Percentiles rank a stretch among this genome's conserved stretches.
These are phyloP conservation scores for Casuarina cunninghamiana DNA, from an alignment of 306 rosid genomes.

Conservation along the genomic window DNA sequence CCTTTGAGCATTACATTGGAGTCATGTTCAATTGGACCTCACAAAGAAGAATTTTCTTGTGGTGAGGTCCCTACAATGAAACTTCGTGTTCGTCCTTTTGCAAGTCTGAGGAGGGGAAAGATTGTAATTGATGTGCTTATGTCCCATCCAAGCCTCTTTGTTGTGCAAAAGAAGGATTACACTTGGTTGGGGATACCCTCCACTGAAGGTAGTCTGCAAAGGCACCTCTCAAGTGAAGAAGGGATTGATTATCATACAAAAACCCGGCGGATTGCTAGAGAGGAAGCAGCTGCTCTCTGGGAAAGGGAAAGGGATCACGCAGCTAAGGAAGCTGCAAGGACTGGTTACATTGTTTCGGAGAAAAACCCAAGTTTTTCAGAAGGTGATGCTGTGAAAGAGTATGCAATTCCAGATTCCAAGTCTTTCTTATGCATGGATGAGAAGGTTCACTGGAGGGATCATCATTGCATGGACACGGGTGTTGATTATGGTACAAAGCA, in stretches of 20 bases:
- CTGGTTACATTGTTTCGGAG: conserved; percentile 66
- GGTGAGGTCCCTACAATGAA: conserved; percentile 78
- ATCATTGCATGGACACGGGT: conserved; percentile 72
- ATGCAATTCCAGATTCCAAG: conserved; percentile 31
- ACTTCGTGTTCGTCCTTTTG: conserved; percentile 67
- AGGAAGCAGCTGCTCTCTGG: conserved; percentile 52
- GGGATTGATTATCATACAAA: conserved; percentile 76
- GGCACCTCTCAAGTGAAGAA: conserved; percentile 62
- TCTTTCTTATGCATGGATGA: conserved; percentile 61
- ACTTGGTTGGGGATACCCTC: conserved; percentile 87
- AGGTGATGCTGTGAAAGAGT: conserved; percentile 44
- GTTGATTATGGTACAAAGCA: conserved; percentile 76
- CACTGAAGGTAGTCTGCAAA: conserved; percentile 40
- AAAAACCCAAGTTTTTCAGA: conserved; percentile 36
- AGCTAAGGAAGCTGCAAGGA: conserved; percentile 74
- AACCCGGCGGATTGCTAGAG: conserved; percentile 67
- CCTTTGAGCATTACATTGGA: conserved; percentile 87
- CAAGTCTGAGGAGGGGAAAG: conserved; percentile 84
- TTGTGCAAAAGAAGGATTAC: conserved; percentile 80
- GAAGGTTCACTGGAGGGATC: conserved; percentile 61
- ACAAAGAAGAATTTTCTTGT: conserved; percentile 74
- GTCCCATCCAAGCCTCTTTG: conserved; percentile 63
- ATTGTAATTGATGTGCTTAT: conserved; percentile 85
- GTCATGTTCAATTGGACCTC: conserved; percentile 82
- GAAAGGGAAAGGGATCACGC: conserved; percentile 64